Evolutionary conservation across 129 eudicot species (phyloP).

Genomic region (Pittosporum tobira): DNA sequence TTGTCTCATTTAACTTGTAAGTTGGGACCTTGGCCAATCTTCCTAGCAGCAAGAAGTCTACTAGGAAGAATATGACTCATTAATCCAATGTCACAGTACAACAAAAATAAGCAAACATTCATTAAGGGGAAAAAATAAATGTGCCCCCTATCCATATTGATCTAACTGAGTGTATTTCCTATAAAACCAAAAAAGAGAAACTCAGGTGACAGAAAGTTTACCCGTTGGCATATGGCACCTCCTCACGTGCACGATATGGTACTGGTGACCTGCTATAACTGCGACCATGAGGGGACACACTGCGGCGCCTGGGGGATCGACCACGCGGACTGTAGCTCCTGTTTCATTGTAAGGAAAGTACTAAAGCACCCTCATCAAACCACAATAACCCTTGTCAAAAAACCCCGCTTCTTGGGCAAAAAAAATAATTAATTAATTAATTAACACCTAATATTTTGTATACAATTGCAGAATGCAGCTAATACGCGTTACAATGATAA

Average conservation of each 20-base stretch:
- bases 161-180: not conserved
- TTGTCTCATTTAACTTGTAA: too few species aligned
- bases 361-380: not conserved
- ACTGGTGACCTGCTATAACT: conserved; percentile 88
- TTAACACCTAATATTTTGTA: not conserved
- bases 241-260: conserved; percentile 92
- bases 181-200: not conserved
- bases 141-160: too few species aligned
- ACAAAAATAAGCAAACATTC: too few species aligned
- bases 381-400: not conserved
- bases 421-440: too few species aligned
- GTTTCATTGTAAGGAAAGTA: conserved; percentile 1
- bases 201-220: conserved; percentile 14
- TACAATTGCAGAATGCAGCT: not conserved
- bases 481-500: too few species aligned
- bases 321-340: conserved; percentile 98
- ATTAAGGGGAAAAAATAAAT: too few species aligned
- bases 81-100: too few species aligned
- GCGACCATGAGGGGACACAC: conserved; percentile 68
- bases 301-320: conserved; percentile 83
- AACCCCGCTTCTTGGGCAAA: not conserved
- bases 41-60: too few species aligned
- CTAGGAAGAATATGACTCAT: too few species aligned
- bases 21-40: too few species aligned
- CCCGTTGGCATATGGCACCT: conserved; percentile 85